Evolutionary conservation across 2,329 filamentous ascomycete species (phyloP).

Genomic region (Ceratocystis huliohia): DNA sequence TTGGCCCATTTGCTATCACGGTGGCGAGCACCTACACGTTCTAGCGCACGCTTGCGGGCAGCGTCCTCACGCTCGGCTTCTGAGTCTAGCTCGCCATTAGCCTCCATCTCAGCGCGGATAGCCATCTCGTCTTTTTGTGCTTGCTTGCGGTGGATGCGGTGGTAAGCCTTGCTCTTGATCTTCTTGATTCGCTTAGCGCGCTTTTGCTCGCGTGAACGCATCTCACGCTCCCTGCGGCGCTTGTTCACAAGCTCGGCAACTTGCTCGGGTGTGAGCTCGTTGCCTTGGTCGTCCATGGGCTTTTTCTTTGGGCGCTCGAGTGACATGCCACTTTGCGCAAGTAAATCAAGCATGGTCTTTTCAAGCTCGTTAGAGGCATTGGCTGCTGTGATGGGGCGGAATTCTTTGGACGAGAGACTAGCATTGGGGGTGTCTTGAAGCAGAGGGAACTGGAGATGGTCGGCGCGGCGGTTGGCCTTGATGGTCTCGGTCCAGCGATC

Average conservation of each 20-base stretch:
- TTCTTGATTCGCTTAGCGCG: constrained; percentile 91
- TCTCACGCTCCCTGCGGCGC: constrained; percentile 66
- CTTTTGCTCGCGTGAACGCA: constrained; percentile 78
- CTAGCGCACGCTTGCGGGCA: constrained; percentile 66
- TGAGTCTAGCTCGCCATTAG: constrained; percentile 49
- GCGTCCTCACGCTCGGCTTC: constrained; percentile 50
- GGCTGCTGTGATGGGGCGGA: constrained; percentile 50
- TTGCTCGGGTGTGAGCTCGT: constrained; percentile 54
- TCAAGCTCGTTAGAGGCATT: constrained; percentile 70
- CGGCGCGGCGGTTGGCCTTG: constrained; percentile 81
- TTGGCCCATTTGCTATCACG: constrained; percentile 89
- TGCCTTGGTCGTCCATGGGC: constrained; percentile 32
- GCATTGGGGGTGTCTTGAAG: constrained; percentile 54
- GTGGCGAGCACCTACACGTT: constrained; percentile 74
- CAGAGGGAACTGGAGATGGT: constrained; percentile 80
- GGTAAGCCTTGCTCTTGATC: constrained; percentile 95
- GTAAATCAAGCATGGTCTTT: constrained; percentile 71
- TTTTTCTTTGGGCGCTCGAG: constrained; percentile 39
- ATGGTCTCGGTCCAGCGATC: constrained; percentile 90
- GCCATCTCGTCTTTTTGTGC: constrained; percentile 42
- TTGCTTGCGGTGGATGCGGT: constrained; percentile 77
- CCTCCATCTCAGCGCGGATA: constrained; percentile 39
- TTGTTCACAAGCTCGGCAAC: constrained; percentile 60
- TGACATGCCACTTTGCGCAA: constrained; percentile 73
- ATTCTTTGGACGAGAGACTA: constrained; percentile 48